phyloP scores from a whole-genome alignment of 257 asterid species.

The Oldenlandia corymbosa region DNA sequence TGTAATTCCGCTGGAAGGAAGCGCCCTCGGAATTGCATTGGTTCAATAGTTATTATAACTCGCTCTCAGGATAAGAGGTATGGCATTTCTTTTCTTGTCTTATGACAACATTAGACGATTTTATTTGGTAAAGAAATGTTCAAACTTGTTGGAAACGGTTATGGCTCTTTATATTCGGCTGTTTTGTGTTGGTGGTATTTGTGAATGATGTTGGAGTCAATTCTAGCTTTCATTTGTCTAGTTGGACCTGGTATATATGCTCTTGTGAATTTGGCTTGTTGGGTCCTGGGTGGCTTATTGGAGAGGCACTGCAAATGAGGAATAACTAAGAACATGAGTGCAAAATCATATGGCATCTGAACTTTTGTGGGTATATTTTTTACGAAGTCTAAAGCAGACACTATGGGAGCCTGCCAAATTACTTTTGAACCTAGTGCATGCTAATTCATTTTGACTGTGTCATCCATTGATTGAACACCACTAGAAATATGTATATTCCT shows the following conservation, averaged over 20 bases:
- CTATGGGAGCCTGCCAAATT: no score
- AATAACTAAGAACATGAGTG: no score
- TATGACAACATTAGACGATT: not conserved
- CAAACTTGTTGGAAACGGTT: not conserved
- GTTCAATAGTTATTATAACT: constrained; percentile 49
- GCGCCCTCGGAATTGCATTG: constrained; percentile 56
- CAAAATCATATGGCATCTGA: no score
- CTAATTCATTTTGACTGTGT: no score
- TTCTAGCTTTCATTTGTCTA: not conserved
- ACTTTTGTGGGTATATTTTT: no score
- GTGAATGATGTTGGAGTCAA: not conserved
- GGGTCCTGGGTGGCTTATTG: not conserved
- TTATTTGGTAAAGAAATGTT: not conserved
- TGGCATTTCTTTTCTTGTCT: constrained; percentile 28
- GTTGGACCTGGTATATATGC: no score
- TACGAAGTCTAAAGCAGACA: no score
- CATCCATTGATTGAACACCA: no score
- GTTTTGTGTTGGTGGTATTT: not conserved
- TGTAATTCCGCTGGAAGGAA: constrained; percentile 31
- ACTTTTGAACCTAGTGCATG: no score
- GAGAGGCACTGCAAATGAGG: no score
- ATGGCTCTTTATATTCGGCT: not conserved
- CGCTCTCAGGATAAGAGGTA: constrained; percentile 57
- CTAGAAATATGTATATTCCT: no score
- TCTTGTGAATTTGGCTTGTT: not conserved